phyloP scores from a whole-genome alignment of 2,329 filamentous ascomycete species.

The Dryadomyces quercus-mongolicae region DNA sequence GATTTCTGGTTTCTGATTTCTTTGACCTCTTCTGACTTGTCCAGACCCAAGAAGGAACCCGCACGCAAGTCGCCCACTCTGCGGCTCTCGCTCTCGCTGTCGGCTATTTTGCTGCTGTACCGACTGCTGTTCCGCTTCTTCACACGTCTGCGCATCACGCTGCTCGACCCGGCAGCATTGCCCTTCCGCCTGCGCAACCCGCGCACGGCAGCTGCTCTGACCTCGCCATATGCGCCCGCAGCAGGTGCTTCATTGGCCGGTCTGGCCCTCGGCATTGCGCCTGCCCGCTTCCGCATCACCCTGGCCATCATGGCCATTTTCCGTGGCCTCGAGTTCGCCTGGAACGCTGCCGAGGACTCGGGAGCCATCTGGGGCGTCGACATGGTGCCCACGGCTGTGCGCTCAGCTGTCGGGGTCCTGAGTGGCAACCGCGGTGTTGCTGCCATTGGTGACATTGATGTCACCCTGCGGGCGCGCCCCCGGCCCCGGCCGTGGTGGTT shows the following conservation, averaged over 20 bases:
- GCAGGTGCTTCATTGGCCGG: conserved; percentile 85
- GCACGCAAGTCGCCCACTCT: conserved; percentile 57
- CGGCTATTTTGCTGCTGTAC: conserved; percentile 72
- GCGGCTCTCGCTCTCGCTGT: conserved; percentile 70
- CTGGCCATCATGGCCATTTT: conserved; percentile 74
- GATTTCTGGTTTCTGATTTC: conserved; percentile 14
- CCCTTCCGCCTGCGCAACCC: conserved; percentile 80
- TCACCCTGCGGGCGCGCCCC: conserved; percentile 16
- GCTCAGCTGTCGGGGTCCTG: conserved; percentile 21
- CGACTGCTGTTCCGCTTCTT: conserved; percentile 87
- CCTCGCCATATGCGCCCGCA: conserved; percentile 73
- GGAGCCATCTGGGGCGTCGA: conserved; percentile 52
- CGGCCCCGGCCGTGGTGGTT: conserved; percentile 68
- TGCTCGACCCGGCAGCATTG: conserved; percentile 67
- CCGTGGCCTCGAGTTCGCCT: conserved; percentile 72
- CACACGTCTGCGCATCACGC: conserved; percentile 60
- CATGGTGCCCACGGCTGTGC: conserved; percentile 22
- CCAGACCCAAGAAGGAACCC: conserved; percentile 31
- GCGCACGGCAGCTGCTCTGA: conserved; percentile 59
- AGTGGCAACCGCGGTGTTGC: conserved; percentile 19
- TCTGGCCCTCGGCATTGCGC: conserved; percentile 64
- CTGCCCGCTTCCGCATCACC: conserved; percentile 56
- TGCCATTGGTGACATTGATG: not conserved
- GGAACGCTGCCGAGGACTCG: conserved; percentile 69
- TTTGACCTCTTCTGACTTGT: not conserved